These are phyloP conservation scores for Amanita rimosa DNA, from an alignment of 768 basidiomycete genomes.

Conservation along the genomic window DNA sequence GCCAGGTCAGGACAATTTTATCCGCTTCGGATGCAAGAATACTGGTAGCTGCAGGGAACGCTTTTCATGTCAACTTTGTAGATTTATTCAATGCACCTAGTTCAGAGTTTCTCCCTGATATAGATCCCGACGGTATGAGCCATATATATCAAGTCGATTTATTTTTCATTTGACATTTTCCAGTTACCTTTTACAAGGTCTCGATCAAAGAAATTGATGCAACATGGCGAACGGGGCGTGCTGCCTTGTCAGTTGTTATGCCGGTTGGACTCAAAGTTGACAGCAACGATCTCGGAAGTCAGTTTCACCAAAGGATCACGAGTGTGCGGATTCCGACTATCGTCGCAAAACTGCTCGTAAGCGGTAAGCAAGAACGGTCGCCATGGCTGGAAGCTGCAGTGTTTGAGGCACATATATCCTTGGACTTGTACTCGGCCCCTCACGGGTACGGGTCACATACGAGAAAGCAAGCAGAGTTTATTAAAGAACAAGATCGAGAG, in stretches of 20 bases:
- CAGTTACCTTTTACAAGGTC: constrained; percentile 82
- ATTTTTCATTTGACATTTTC: neutral
- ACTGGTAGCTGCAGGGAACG: constrained; percentile 38
- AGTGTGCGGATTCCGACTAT: constrained; percentile 46
- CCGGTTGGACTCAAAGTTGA: constrained; percentile 54
- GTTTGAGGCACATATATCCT: constrained; percentile 36
- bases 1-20: constrained; percentile 43
- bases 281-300: constrained; percentile 66
- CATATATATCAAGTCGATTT: neutral
- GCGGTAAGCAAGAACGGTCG: constrained; percentile 23
- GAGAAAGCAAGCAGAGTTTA: constrained; percentile 48
- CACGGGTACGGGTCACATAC: constrained; percentile 40
- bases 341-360: constrained; percentile 38
- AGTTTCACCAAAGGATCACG: constrained; percentile 51
- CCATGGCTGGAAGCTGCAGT: constrained; percentile 62
- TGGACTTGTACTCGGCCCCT: constrained; percentile 66
- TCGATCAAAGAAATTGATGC: constrained; percentile 41
- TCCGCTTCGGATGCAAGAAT: constrained; percentile 42
- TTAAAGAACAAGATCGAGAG: constrained; percentile 56
- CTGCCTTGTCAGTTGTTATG: constrained; percentile 43
- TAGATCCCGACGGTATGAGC: constrained; percentile 69
- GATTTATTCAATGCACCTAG: constrained; percentile 81
- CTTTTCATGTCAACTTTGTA: constrained; percentile 59
- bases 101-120: constrained; percentile 41
- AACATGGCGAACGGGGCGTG: constrained; percentile 40